Evolutionary conservation across 169 alveolate genomes (phyloP).

Genomic region (Plasmodium gonderi): DNA sequence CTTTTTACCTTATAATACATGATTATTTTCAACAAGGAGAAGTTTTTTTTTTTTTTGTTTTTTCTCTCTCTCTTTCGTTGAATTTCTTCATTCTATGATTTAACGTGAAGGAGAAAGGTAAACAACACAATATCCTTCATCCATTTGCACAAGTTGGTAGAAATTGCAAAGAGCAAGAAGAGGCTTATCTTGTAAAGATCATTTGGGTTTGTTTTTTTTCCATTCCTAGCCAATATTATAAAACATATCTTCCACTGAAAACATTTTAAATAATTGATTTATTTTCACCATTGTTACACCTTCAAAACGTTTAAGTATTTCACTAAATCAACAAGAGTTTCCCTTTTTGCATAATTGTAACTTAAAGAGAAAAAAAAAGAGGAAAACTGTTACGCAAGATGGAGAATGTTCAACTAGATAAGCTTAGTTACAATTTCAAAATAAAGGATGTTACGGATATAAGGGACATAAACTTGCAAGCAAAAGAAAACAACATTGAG

Average conservation of each 20-base stretch:
- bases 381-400: too few species aligned
- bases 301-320: too few species aligned
- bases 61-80: neutral
- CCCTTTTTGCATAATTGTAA: neutral
- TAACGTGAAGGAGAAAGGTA: neutral
- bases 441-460: slow-evolving; percentile 53
- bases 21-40: neutral
- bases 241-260: too few species aligned
- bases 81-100: neutral
- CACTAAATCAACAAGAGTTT: too few species aligned
- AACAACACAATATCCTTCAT: neutral
- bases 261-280: too few species aligned
- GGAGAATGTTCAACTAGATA: slow-evolving; percentile 19
- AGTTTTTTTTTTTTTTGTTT: neutral
- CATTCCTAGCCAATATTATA: too few species aligned
- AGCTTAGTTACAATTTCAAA: slow-evolving; percentile 40
- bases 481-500: slow-evolving; percentile 61
- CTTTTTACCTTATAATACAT: neutral
- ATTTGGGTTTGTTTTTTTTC: too few species aligned
- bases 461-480: slow-evolving; percentile 65
- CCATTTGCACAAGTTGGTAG: neutral
- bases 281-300: too few species aligned
- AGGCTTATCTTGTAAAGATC: too few species aligned
- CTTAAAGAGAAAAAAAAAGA: neutral
- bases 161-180: neutral